A percentile compares a stretch with the other conserved stretches of the same genome.
Conservation (phyloP, 176 grass and related monocot genomes). For the Aegilops bicornis region DNA sequence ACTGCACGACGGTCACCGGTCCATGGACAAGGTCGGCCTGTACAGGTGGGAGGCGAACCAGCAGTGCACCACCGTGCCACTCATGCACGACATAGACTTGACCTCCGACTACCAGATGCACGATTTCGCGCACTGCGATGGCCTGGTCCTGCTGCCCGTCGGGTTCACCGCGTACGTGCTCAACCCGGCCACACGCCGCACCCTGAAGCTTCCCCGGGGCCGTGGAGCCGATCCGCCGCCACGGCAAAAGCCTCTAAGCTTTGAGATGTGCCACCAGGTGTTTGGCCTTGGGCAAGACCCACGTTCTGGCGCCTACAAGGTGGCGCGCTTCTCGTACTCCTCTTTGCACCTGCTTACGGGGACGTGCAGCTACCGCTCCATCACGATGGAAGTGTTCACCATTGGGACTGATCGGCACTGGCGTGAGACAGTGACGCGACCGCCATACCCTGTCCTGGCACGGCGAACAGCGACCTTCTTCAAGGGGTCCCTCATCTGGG, state of each 20-base stretch:
- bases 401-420: neutral
- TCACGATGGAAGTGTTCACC: conserved; percentile 15
- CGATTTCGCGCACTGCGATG: neutral
- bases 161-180: neutral
- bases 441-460: neutral
- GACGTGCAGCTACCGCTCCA: too few relatives aligned
- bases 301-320: neutral
- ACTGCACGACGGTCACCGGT: neutral
- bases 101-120: neutral
- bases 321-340: neutral
- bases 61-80: neutral
- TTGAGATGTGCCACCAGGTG: neutral
- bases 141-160: neutral
- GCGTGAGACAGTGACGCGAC: neutral
- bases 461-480: neutral
- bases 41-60: neutral
- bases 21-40: neutral
- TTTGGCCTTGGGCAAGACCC: conserved; percentile 1
- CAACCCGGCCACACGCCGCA: neutral
- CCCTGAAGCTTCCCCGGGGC: neutral
- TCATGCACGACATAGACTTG: neutral
- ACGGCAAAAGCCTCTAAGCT: too few relatives aligned
- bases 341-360: neutral
- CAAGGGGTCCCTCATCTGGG: neutral
- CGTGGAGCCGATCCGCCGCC: neutral